These are phyloP conservation scores for Schizochytrium sp. DNA, from an alignment of 108 stramenopile genomes.

Conservation along the genomic window DNA sequence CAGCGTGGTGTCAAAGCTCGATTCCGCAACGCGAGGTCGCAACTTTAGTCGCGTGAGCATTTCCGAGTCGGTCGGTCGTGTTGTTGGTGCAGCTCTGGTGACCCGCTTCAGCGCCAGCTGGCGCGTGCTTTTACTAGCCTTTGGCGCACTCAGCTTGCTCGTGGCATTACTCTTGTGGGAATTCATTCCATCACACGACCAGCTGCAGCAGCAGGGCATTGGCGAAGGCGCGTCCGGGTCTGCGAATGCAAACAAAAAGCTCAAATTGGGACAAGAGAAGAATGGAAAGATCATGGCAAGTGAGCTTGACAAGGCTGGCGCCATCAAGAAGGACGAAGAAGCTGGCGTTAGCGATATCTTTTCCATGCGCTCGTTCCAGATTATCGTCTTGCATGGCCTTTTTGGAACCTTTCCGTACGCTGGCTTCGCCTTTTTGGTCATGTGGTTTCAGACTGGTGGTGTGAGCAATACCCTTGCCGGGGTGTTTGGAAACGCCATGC, in stretches of 20 bases:
- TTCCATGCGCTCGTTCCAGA: neutral
- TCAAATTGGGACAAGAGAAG: neutral
- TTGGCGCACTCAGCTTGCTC: neutral
- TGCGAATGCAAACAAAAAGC: neutral
- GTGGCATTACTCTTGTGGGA: neutral
- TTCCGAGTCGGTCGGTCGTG: neutral
- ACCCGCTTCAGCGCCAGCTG: neutral
- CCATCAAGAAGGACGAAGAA: neutral
- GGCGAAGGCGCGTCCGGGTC: neutral
- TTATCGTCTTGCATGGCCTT: neutral
- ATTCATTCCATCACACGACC: neutral
- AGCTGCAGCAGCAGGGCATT: neutral
- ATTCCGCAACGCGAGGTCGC: neutral
- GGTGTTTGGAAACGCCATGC: neutral
- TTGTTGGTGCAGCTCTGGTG: neutral
- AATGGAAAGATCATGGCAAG: neutral
- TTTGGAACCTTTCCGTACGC: constrained; percentile 1
- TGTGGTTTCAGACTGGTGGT: neutral
- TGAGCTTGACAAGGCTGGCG: neutral
- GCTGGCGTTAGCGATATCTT: neutral
- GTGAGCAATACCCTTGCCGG: neutral
- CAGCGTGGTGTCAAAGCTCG: neutral
- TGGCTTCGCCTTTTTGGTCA: neutral
- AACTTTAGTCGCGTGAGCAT: neutral
- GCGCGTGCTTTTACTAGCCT: neutral